Conservation (phyloP, 2,329 filamentous ascomycete genomes). For the Fusarium sambucinum region DNA sequence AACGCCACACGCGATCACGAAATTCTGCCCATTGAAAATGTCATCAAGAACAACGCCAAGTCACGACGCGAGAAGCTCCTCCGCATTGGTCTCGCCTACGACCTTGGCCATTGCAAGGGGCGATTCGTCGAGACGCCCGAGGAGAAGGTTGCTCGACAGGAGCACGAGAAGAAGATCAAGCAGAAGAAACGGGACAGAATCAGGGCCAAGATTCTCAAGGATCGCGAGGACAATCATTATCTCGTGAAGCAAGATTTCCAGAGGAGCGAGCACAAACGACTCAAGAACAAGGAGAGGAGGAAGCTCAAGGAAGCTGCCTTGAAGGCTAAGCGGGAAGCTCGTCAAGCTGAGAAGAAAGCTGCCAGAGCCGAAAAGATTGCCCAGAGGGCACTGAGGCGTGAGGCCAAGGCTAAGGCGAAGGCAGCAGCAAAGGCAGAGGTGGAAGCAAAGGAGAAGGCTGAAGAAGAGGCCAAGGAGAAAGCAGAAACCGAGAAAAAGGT, state of each 20-base stretch:
- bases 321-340: conserved; percentile 37
- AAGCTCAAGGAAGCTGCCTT: conserved; percentile 76
- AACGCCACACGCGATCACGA: conserved; percentile 71
- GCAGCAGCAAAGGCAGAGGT: conserved; percentile 39
- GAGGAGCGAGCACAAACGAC: conserved; percentile 45
- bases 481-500: conserved; percentile 32
- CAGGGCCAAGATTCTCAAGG: conserved; percentile 58
- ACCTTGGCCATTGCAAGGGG: conserved; percentile 77
- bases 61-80: conserved; percentile 77
- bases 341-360: conserved; percentile 36
- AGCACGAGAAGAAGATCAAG: conserved; percentile 58
- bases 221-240: conserved; percentile 54
- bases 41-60: conserved; percentile 73
- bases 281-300: conserved; percentile 83
- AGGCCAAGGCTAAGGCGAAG: conserved; percentile 43
- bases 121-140: conserved; percentile 62
- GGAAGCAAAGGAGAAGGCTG: conserved; percentile 31
- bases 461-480: conserved; percentile 37
- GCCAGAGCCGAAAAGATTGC: conserved; percentile 34
- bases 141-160: conserved; percentile 61
- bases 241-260: conserved; percentile 55
- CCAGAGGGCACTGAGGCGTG: not conserved
- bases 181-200: conserved; percentile 53
- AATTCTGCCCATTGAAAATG: conserved; percentile 70
- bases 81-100: conserved; percentile 76